A percentile compares a stretch with the other conserved stretches of the same genome.
These are phyloP conservation scores for Aspergillus quadricinctus DNA, from an alignment of 2,329 filamentous ascomycete genomes.

Conservation along the genomic window DNA sequence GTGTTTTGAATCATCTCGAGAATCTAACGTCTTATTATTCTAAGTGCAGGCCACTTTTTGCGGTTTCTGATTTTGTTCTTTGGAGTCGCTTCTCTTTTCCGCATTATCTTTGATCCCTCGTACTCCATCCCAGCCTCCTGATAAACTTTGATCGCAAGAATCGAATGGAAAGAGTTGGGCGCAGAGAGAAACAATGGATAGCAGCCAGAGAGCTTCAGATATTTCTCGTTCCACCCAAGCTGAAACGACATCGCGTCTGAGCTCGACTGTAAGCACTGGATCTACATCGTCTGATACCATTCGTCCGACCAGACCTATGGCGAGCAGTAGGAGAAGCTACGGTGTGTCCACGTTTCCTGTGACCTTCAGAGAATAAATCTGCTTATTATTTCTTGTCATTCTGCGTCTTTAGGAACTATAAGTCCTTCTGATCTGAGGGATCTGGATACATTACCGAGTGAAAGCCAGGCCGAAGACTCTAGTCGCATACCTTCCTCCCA, in stretches of 20 bases:
- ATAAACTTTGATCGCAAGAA: background rate
- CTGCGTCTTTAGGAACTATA: slow-evolving; percentile 25
- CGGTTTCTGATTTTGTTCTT: slow-evolving; percentile 4
- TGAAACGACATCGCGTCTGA: slow-evolving; percentile 7
- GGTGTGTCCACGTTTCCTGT: slow-evolving; percentile 16
- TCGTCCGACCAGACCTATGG: slow-evolving; percentile 12
- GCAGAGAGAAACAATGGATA: slow-evolving; percentile 13
- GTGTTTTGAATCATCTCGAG: background rate
- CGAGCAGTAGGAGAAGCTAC: slow-evolving; percentile 24
- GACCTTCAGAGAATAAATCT: background rate
- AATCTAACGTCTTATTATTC: slow-evolving; percentile 8
- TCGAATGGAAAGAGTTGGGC: slow-evolving; percentile 1
- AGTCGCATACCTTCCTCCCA: slow-evolving; percentile 35
- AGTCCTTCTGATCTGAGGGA: slow-evolving; percentile 19
- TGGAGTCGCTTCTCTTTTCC: slow-evolving; percentile 6
- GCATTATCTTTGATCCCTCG: slow-evolving; percentile 4
- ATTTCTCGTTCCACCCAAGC: slow-evolving; percentile 5
- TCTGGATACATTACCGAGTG: slow-evolving; percentile 24
- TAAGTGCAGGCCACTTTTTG: slow-evolving; percentile 15
- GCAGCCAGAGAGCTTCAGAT: slow-evolving; percentile 8
- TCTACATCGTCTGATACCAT: slow-evolving; percentile 10
- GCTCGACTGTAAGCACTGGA: slow-evolving; percentile 11
- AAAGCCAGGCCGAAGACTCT: slow-evolving; percentile 25
- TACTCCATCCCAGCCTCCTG: slow-evolving; percentile 3
- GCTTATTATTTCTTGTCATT: background rate